phyloP scores from a whole-genome alignment of 108 stramenopile genomes.

The Mayamaea pseudoterrestris region DNA sequence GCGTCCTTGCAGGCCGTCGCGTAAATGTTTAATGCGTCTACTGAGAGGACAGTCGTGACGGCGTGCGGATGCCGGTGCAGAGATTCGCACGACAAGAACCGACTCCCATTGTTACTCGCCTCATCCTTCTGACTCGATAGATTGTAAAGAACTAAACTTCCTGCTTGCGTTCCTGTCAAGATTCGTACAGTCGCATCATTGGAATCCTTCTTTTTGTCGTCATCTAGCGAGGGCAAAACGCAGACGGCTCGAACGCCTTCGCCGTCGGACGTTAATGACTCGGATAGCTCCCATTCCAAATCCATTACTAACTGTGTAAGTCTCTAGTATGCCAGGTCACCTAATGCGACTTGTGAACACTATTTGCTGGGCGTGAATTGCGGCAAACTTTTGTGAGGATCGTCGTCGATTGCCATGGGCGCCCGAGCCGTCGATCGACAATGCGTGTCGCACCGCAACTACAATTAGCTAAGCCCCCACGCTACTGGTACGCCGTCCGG shows the following conservation, averaged over 20 bases:
- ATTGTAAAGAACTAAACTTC: conserved; percentile 24
- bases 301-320: too few species aligned
- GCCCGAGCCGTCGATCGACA: too few species aligned
- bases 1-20: conserved; percentile 73
- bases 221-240: conserved; percentile 4
- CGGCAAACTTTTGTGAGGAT: too few species aligned
- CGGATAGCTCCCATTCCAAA: conserved; percentile 41
- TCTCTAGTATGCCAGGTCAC: too few species aligned
- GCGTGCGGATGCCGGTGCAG: conserved; percentile 42
- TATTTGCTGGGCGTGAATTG: too few species aligned
- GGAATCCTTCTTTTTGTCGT: background rate
- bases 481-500: too few species aligned
- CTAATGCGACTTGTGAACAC: too few species aligned
- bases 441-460: too few species aligned
- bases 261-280: conserved; percentile 31
- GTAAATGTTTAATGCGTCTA: conserved; percentile 10
- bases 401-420: too few species aligned
- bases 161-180: conserved; percentile 34
- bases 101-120: conserved; percentile 20
- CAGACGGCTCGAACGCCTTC: conserved; percentile 33
- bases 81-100: too few species aligned
- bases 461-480: too few species aligned
- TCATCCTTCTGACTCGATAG: conserved; percentile 20
- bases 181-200: conserved; percentile 8
- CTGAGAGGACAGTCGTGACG: conserved; percentile 25